phyloP scores from a whole-genome alignment of 352 stramenopile genomes.

The Thalassiosira sp. region DNA sequence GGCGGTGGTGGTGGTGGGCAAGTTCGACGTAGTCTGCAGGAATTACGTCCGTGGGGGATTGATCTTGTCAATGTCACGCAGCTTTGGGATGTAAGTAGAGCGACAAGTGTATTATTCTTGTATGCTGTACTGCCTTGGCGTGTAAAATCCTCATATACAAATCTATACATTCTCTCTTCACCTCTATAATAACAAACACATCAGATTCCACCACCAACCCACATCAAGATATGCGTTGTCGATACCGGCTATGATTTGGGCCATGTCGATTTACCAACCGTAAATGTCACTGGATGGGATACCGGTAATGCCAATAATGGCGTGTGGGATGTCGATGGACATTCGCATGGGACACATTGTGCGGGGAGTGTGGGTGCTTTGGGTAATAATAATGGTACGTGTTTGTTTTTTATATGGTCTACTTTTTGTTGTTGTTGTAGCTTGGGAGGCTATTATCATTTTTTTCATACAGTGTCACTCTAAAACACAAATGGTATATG shows the following conservation, averaged over 20 bases:
- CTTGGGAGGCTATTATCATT: too few species aligned
- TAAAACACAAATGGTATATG: too few species aligned
- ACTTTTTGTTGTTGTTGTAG: too few species aligned
- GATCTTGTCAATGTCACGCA: not conserved
- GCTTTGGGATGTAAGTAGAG: not conserved
- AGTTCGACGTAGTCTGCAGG: not conserved
- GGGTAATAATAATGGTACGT: slow-evolving; percentile 24
- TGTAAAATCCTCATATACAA: too few species aligned
- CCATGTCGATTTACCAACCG: slow-evolving; percentile 35
- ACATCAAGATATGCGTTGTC: slow-evolving; percentile 56
- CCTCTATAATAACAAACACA: not conserved
- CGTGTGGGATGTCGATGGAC: slow-evolving; percentile 21
- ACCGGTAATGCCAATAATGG: slow-evolving; percentile 22
- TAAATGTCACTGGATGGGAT: slow-evolving; percentile 23
- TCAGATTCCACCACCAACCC: not conserved
- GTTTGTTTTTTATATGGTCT: too few species aligned
- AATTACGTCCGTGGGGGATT: not conserved
- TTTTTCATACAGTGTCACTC: too few species aligned
- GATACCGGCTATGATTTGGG: slow-evolving; percentile 55
- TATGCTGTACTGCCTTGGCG: too few species aligned
- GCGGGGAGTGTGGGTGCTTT: slow-evolving; percentile 50
- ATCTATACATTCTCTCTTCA: not conserved
- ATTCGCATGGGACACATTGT: slow-evolving; percentile 46
- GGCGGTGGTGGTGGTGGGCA: too few species aligned
- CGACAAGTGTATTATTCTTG: not conserved